These are phyloP conservation scores for Solanum lycopersicoides DNA, from an alignment of 257 asterid genomes.

Conservation along the genomic window DNA sequence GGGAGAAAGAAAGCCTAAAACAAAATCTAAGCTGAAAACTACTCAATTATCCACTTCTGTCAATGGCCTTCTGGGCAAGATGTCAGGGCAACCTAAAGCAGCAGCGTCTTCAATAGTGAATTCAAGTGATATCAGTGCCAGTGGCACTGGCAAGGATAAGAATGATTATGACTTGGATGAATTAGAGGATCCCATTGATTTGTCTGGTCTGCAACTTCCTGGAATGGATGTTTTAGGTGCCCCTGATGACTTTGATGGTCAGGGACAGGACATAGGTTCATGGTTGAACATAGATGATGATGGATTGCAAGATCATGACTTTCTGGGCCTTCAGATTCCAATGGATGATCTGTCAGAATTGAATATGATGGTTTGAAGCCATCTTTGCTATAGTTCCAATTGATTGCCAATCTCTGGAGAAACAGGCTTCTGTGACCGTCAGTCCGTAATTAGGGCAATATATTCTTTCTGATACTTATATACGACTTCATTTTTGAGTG, in stretches of 20 bases:
- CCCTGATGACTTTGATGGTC: conserved; percentile 60
- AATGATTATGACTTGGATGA: conserved; percentile 34
- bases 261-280: conserved; percentile 80
- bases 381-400: conserved; percentile 38
- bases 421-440: conserved; percentile 24
- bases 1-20: conserved; percentile 81
- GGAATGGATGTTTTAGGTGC: conserved; percentile 70
- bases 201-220: conserved; percentile 82
- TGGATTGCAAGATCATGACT: conserved; percentile 62
- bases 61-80: conserved; percentile 60
- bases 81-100: conserved; percentile 50
- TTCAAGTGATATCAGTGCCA: conserved; percentile 39
- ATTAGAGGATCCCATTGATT: conserved; percentile 87
- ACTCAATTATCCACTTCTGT: conserved; percentile 64
- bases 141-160: conserved; percentile 31
- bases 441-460: conserved; percentile 30
- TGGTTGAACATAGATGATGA: conserved; percentile 84
- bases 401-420: conserved; percentile 25
- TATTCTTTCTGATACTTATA: conserved; percentile 49
- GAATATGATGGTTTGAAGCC: conserved; percentile 75
- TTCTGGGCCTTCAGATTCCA: conserved; percentile 75
- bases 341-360: conserved; percentile 81
- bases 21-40: conserved; percentile 76
- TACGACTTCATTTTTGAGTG: conserved; percentile 43
- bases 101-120: conserved; percentile 26